Evolutionary conservation across 148 eudicot genomes (phyloP).

Genomic region (Euryodendron excelsum): DNA sequence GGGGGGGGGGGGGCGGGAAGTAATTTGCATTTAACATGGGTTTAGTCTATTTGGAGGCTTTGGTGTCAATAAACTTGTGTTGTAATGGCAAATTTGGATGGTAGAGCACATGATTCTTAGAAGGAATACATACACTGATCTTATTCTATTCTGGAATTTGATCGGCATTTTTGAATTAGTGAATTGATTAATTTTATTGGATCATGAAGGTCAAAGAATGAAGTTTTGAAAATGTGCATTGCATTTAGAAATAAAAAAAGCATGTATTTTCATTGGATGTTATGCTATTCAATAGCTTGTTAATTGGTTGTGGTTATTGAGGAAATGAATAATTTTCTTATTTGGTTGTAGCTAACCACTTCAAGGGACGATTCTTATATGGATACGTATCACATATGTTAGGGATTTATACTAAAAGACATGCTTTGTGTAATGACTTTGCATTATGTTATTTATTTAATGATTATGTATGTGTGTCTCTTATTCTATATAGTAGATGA

Average conservation of each 20-base stretch:
- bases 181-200: background rate
- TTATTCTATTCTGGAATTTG: background rate
- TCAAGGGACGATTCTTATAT: background rate
- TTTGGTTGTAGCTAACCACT: background rate
- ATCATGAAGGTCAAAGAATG: background rate
- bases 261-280: background rate
- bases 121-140: background rate
- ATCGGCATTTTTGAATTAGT: background rate
- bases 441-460: too few species aligned
- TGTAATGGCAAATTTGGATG: background rate
- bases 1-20: too few species aligned
- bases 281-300: too few species aligned
- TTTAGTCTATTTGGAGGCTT: background rate
- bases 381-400: background rate
- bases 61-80: background rate
- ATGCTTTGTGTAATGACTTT: too few species aligned
- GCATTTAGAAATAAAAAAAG: too few species aligned
- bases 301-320: background rate
- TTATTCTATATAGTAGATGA: too few species aligned
- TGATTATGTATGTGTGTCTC: too few species aligned
- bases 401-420: too few species aligned
- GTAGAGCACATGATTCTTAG: background rate
- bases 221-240: background rate
- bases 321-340: background rate
- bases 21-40: background rate